Percentiles rank a stretch among this genome's conserved stretches.
phyloP scores from a whole-genome alignment of 2,329 filamentous ascomycete species.

The Trichocomaceae sp. region DNA sequence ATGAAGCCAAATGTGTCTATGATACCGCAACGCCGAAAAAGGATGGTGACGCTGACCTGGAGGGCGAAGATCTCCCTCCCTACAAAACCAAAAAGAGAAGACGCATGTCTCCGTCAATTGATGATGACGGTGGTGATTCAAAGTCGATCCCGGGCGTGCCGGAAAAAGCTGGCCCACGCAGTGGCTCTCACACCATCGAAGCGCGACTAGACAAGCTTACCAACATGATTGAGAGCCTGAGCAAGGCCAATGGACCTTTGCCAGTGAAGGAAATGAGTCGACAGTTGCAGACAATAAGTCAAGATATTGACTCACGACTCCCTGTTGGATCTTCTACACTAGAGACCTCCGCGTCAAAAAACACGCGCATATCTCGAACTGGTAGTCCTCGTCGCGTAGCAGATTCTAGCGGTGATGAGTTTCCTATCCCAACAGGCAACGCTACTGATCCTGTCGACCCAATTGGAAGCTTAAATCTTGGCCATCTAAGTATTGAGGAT shows the following conservation, averaged over 20 bases:
- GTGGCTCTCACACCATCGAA: slow-evolving; percentile 35
- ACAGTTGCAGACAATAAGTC: slow-evolving; percentile 9
- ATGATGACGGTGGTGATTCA: slow-evolving; percentile 29
- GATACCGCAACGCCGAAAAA: slow-evolving; percentile 27
- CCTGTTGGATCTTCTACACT: slow-evolving; percentile 12
- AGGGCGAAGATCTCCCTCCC: slow-evolving; percentile 17
- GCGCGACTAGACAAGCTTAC: slow-evolving; percentile 39
- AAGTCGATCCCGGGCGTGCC: slow-evolving; percentile 27
- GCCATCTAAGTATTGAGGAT: slow-evolving; percentile 39
- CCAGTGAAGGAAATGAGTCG: slow-evolving; percentile 12
- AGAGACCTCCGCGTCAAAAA: slow-evolving; percentile 10
- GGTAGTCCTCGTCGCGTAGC: slow-evolving; percentile 29
- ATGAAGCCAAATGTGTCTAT: slow-evolving; percentile 38
- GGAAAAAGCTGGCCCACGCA: slow-evolving; percentile 21
- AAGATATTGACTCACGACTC: slow-evolving; percentile 2
- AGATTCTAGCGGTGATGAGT: slow-evolving; percentile 35
- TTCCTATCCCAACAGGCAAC: slow-evolving; percentile 37
- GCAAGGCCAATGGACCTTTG: slow-evolving; percentile 26
- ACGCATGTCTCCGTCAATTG: slow-evolving; percentile 21
- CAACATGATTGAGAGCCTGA: slow-evolving; percentile 40
- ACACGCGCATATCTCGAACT: slow-evolving; percentile 18
- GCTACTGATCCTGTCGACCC: slow-evolving; percentile 39
- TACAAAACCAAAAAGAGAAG: slow-evolving; percentile 34
- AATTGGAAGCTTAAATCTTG: slow-evolving; percentile 35
- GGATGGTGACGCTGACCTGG: slow-evolving; percentile 14